Conservation (phyloP, 192 early-diverging fungal species). For the Linnemannia zychae region DNA sequence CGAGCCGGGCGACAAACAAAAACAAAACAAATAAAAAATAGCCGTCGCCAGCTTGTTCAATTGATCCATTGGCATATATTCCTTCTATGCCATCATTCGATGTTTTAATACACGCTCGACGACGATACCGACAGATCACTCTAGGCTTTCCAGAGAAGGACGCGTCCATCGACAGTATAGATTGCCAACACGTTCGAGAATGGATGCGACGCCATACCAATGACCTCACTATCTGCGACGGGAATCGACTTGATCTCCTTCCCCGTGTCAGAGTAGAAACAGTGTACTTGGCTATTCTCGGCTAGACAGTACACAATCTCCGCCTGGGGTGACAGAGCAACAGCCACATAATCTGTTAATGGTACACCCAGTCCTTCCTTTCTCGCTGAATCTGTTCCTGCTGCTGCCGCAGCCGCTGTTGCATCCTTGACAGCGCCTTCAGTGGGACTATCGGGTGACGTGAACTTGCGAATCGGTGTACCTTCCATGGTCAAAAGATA, state of each 20-base stretch:
- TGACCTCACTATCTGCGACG: constrained; percentile 76
- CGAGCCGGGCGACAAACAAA: constrained; percentile 25
- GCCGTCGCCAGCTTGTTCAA: not conserved
- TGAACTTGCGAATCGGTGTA: constrained; percentile 63
- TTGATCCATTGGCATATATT: not conserved
- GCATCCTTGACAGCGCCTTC: constrained; percentile 37
- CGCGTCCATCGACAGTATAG: constrained; percentile 75
- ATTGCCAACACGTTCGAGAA: constrained; percentile 83
- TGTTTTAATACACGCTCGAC: not conserved
- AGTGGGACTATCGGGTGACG: constrained; percentile 59
- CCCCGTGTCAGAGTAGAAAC: constrained; percentile 77
- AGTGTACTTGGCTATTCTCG: constrained; percentile 77
- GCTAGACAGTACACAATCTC: constrained; percentile 85
- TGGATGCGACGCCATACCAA: constrained; percentile 87
- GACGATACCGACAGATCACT: not conserved
- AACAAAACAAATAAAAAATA: constrained; percentile 10
- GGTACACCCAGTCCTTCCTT: constrained; percentile 39
- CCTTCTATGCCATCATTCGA: not conserved
- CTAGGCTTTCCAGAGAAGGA: constrained; percentile 72
- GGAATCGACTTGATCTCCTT: constrained; percentile 53
- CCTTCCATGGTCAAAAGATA: constrained; percentile 80
- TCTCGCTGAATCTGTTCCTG: constrained; percentile 18
- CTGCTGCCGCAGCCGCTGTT: constrained; percentile 32
- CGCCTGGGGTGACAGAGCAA: constrained; percentile 80
- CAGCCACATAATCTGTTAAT: constrained; percentile 49